Conservation (phyloP, 805 yeast species). For the Tetrapisispora taiwanensis region DNA sequence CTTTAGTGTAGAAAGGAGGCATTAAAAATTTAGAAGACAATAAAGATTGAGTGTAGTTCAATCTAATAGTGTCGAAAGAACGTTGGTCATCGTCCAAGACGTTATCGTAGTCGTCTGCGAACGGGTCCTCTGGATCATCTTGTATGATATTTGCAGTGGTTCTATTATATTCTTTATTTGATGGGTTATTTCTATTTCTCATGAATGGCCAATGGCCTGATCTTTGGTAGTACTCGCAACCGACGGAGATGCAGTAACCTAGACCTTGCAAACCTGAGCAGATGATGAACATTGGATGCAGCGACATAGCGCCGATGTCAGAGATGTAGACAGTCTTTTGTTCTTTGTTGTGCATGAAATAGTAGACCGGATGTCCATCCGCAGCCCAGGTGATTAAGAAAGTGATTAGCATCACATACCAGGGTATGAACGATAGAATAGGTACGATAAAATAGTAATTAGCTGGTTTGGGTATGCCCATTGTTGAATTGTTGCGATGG, state of each 20-base stretch:
- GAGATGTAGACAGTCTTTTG: slow-evolving; percentile 63
- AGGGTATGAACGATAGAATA: slow-evolving; percentile 50
- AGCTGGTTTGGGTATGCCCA: slow-evolving; percentile 21
- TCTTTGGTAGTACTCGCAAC: slow-evolving; percentile 54
- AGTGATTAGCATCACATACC: slow-evolving; percentile 91
- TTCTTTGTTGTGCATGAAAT: slow-evolving; percentile 35
- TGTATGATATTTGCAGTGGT: neutral
- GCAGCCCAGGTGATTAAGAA: slow-evolving; percentile 68
- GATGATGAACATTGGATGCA: slow-evolving; percentile 75
- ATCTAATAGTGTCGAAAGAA: slow-evolving; percentile 6
- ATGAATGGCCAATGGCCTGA: slow-evolving; percentile 35
- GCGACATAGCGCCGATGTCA: slow-evolving; percentile 78
- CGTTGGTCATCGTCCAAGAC: slow-evolving; percentile 3
- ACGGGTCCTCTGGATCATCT: slow-evolving; percentile 3
- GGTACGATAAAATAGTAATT: slow-evolving; percentile 52
- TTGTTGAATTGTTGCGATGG: neutral
- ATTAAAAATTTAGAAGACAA: slow-evolving; percentile 19
- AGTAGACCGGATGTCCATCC: slow-evolving; percentile 68
- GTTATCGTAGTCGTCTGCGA: slow-evolving; percentile 2
- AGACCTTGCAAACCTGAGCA: slow-evolving; percentile 72
- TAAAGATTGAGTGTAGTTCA: slow-evolving; percentile 13
- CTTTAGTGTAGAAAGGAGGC: slow-evolving; percentile 33
- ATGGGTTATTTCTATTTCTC: slow-evolving; percentile 8
- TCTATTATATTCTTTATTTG: slow-evolving; percentile 2
- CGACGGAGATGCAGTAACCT: slow-evolving; percentile 53